Evolutionary conservation across 352 stramenopile species (phyloP).

Genomic region (Elongisporangium anandrum): DNA sequence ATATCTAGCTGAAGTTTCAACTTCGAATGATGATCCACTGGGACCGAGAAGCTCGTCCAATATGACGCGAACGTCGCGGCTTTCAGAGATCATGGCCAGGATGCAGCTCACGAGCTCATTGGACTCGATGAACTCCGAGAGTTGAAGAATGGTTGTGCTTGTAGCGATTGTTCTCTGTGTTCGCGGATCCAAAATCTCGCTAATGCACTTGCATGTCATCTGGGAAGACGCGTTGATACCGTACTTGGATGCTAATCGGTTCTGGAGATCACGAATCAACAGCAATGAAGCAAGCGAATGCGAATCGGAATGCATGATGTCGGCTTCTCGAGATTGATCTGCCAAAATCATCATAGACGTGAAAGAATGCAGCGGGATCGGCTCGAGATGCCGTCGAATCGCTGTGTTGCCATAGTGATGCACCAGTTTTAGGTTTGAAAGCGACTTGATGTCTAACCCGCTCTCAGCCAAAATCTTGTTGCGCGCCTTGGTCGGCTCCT

Average conservation of each 20-base stretch:
- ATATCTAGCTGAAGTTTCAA: conserved; percentile 55
- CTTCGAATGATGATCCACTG: conserved; percentile 67
- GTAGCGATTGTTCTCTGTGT: conserved; percentile 82
- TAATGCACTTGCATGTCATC: conserved; percentile 60
- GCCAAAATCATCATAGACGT: conserved; percentile 84
- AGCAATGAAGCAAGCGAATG: conserved; percentile 81
- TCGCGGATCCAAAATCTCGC: conserved; percentile 80
- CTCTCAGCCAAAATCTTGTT: conserved; percentile 59
- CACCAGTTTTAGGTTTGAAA: conserved; percentile 53
- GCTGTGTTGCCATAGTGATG: conserved; percentile 81
- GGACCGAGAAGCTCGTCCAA: conserved; percentile 73
- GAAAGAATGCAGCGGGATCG: conserved; percentile 58
- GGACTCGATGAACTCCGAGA: conserved; percentile 87
- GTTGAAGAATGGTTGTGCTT: conserved; percentile 58
- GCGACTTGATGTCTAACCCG: conserved; percentile 35
- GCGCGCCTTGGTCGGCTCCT: conserved; percentile 58
- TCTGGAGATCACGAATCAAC: conserved; percentile 79
- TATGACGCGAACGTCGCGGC: conserved; percentile 74
- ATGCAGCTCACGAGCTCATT: conserved; percentile 84
- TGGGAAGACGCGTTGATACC: background rate
- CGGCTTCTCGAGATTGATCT: conserved; percentile 58
- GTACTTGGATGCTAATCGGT: conserved; percentile 12
- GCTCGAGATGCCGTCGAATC: conserved; percentile 65
- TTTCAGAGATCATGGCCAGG: conserved; percentile 86
- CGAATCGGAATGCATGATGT: conserved; percentile 87